These are phyloP conservation scores for Dactylonectria macrodidyma DNA, from an alignment of 2,329 filamentous ascomycete genomes.

Conservation along the genomic window DNA sequence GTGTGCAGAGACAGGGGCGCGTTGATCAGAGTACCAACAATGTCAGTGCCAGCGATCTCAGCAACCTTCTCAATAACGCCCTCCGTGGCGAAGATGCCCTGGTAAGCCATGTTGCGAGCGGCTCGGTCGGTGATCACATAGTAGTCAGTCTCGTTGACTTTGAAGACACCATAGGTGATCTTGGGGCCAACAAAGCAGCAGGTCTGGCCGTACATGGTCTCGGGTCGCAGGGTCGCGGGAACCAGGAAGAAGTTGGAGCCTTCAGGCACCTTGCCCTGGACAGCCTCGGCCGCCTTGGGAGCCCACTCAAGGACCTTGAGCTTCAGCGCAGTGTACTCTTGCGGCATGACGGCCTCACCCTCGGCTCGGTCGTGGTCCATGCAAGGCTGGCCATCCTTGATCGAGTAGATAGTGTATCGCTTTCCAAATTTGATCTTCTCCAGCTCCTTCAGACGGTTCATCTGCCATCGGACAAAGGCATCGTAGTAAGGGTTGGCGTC, in stretches of 20 bases:
- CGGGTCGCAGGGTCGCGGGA: conserved; percentile 91
- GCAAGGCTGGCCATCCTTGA: conserved; percentile 62
- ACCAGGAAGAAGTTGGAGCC: conserved; percentile 89
- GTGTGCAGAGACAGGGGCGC: conserved; percentile 91
- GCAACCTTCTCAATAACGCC: conserved; percentile 82
- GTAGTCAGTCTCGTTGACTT: conserved; percentile 83
- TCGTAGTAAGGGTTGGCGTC: conserved; percentile 98
- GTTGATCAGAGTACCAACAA: conserved; percentile 90
- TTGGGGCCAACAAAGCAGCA: conserved; percentile 96
- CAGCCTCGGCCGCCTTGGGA: conserved; percentile 77
- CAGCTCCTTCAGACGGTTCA: conserved; percentile 90
- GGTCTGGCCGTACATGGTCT: conserved; percentile 99
- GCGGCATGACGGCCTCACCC: conserved; percentile 73
- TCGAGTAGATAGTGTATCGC: conserved; percentile 88
- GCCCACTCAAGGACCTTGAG: conserved; percentile 93
- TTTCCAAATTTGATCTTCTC: conserved; percentile 96
- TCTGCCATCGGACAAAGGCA: conserved; percentile 96
- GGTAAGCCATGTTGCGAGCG: conserved; percentile 97
- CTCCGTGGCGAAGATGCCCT: conserved; percentile 86
- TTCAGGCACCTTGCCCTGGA: conserved; percentile 84
- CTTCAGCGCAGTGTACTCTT: conserved; percentile 95
- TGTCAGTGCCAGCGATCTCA: conserved; percentile 82
- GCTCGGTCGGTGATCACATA: conserved; percentile 87
- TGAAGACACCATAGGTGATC: conserved; percentile 91
- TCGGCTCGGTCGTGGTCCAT: conserved; percentile 65